Conservation (phyloP, 257 asterid genomes). For the Solanum ahanhuiri region DNA sequence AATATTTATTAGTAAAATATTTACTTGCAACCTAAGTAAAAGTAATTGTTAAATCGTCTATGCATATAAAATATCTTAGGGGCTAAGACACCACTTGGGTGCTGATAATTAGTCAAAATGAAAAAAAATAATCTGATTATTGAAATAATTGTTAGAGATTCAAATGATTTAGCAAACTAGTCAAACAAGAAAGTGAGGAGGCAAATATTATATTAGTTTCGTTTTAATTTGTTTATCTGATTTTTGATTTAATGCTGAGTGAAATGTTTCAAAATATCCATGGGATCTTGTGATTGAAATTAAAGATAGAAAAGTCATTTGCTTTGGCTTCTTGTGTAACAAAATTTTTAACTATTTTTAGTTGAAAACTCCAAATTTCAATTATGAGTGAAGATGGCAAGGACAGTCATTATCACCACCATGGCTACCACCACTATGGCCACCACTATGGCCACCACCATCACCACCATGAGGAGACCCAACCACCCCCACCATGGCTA, state of each 20-base stretch:
- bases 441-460: slow-evolving; percentile 13
- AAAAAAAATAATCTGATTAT: too few species aligned
- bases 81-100: not conserved
- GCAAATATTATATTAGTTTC: not conserved
- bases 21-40: not conserved
- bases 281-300: not conserved
- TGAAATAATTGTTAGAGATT: too few species aligned
- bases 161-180: not conserved
- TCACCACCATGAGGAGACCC: not conserved
- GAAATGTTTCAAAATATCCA: not conserved
- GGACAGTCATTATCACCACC: slow-evolving; percentile 17
- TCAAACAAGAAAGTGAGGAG: not conserved
- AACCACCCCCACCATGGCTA: slow-evolving; percentile 9
- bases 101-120: not conserved
- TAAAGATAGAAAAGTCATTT: not conserved
- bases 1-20: not conserved
- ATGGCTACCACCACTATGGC: not conserved
- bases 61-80: not conserved
- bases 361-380: not conserved
- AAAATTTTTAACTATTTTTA: not conserved
- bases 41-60: not conserved
- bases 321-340: not conserved
- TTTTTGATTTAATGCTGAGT: not conserved
- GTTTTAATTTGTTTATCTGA: not conserved
- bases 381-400: slow-evolving; percentile 47